phyloP scores from a whole-genome alignment of 2,329 filamentous ascomycete genomes.

The Neonectria sp. region DNA sequence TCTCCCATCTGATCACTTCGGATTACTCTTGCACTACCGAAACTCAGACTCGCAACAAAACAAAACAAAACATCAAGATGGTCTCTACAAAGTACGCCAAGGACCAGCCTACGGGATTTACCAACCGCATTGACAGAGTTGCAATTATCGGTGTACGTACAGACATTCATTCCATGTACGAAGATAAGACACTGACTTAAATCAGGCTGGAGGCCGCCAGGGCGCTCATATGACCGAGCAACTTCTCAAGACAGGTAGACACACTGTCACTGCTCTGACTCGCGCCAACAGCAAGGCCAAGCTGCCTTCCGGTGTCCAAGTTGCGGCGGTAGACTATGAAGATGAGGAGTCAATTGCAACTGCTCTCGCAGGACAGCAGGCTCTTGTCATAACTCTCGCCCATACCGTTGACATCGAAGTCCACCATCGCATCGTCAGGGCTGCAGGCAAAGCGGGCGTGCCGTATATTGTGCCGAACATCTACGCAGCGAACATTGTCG shows the following conservation, averaged over 20 bases:
- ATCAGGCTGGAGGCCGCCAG: slow-evolving; percentile 57
- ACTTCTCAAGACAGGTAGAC: slow-evolving; percentile 63
- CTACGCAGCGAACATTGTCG: slow-evolving; percentile 50
- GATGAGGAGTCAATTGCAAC: slow-evolving; percentile 57
- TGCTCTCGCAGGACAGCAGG: slow-evolving; percentile 66
- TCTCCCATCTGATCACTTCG: background rate
- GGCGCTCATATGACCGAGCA: slow-evolving; percentile 50
- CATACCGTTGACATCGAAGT: slow-evolving; percentile 54
- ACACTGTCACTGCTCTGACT: slow-evolving; percentile 65
- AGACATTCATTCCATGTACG: background rate
- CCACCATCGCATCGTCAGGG: slow-evolving; percentile 59
- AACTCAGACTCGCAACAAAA: background rate
- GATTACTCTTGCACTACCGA: background rate
- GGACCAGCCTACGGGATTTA: slow-evolving; percentile 17
- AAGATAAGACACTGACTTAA: slow-evolving; percentile 40
- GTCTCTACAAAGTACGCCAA: slow-evolving; percentile 4
- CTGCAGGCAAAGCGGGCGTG: slow-evolving; percentile 63
- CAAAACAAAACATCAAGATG: slow-evolving; percentile 4
- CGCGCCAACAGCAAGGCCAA: slow-evolving; percentile 56
- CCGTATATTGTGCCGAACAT: slow-evolving; percentile 64
- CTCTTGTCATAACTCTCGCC: slow-evolving; percentile 63
- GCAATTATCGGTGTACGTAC: slow-evolving; percentile 60
- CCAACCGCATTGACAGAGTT: slow-evolving; percentile 44
- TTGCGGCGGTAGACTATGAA: slow-evolving; percentile 58
- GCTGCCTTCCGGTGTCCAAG: slow-evolving; percentile 58